Evolutionary conservation across 1,284 basidiomycete species (phyloP).

Genomic region (Leccinum fuscescens): DNA sequence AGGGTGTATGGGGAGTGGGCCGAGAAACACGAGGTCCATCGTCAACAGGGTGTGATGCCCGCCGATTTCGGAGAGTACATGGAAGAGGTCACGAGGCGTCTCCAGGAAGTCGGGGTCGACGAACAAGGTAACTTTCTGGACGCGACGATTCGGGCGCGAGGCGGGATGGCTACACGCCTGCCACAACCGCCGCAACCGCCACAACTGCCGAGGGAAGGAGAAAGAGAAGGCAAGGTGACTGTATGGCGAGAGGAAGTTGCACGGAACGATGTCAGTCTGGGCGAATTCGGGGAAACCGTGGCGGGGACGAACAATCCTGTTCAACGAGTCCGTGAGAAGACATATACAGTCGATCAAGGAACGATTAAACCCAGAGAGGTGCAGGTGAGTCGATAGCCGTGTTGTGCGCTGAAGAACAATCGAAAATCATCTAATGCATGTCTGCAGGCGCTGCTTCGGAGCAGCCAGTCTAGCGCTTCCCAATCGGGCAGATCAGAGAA

Average conservation of each 20-base stretch:
- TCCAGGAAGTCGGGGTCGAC: constrained; percentile 37
- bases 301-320: constrained; percentile 13
- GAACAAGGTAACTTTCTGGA: constrained; percentile 28
- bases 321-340: constrained; percentile 12
- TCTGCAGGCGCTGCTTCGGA: constrained; percentile 17
- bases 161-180: neutral
- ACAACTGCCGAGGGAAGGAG: constrained; percentile 11
- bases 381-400: constrained; percentile 20
- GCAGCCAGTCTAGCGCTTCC: constrained; percentile 21
- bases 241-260: constrained; percentile 54
- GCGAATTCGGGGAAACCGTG: constrained; percentile 28
- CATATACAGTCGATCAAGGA: constrained; percentile 12
- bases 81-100: constrained; percentile 46
- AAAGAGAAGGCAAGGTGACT: constrained; percentile 44
- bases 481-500: constrained; percentile 27
- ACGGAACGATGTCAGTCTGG: constrained; percentile 29
- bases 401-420: neutral
- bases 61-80: constrained; percentile 43
- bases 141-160: constrained; percentile 12
- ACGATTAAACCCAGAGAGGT: constrained; percentile 19
- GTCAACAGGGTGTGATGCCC: constrained; percentile 23
- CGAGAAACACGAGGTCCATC: constrained; percentile 26
- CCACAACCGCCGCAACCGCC: constrained; percentile 9
- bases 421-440: neutral
- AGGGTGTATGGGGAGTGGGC: constrained; percentile 35